Base-by-base conservation (phyloP, 2,329 filamentous ascomycete species). In the Fusarium transvaalense region DNA sequence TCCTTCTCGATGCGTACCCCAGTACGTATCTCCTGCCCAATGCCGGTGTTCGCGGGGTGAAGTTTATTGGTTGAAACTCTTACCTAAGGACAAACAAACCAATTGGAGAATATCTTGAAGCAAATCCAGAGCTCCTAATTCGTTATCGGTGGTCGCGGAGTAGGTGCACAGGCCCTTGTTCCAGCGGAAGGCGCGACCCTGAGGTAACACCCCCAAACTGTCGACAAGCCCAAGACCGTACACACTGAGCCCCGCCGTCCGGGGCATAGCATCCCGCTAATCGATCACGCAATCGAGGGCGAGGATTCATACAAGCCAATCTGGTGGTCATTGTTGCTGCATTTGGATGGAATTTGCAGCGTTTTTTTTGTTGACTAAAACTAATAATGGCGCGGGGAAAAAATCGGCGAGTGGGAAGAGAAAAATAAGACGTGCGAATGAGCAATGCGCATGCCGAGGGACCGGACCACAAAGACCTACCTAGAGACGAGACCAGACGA, bases 281-380 rank as follows among this genome's bases (percentile, higher is more conserved):
- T 73, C 73, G 73, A 75, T 75, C 73, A 75, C 73, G 73, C 73
- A 75, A 75, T 75, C 69, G 66, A 68, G 64, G 70, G 64, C 68
- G 59, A 75, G 66, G 69, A 75, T 75, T 74, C 71, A 71, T 69
- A 71, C 72, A 74, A 74, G 71, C 69, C 65, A 59, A 60, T 64
- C 55, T 51, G 60, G 42, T 56, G 61, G 65, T 54, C 57, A 62
- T 34, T 68, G 66, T 45, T 53, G 56, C 56, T 45, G 68, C 47
- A 27, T 63, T 52, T 73, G 60, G 61, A 71, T 63, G 61, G 50
- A 53, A 67, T 66, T 58, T 53, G 61, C 56, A 53, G 48, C 56
- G 58, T 50, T 59, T 66, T 59, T 66, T 68, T 32, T 57, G 25
- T 27, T 32, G 45, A 32, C 42, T 55, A 64, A 45, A 50, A 32